A percentile compares a stretch with the other conserved stretches of the same genome.
phyloP scores from a whole-genome alignment of 2,329 filamentous ascomycete species.

The Colletotrichum spinosum region DNA sequence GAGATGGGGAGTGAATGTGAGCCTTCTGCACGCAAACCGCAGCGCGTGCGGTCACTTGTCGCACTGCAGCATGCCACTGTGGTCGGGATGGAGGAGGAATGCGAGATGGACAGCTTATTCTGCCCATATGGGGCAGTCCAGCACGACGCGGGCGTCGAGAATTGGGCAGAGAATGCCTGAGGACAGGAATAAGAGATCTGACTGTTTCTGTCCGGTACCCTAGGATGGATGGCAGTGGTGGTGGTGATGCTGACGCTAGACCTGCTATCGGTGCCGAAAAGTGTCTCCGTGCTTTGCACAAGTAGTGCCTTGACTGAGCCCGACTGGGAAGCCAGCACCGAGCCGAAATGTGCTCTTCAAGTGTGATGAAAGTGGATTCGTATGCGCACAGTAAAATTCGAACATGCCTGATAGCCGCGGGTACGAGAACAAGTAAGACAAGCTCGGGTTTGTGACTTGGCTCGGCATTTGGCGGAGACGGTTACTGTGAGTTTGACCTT shows the following conservation, averaged over 20 bases:
- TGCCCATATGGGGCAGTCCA: slow-evolving; percentile 14
- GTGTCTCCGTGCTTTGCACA: too few relatives aligned
- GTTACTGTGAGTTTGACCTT: slow-evolving; percentile 11
- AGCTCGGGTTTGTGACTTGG: slow-evolving; percentile 3
- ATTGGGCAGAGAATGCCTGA: slow-evolving; percentile 8
- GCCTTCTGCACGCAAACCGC: slow-evolving; percentile 3
- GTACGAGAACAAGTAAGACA: slow-evolving; percentile 7
- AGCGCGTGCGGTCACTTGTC: slow-evolving; percentile 2
- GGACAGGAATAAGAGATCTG: slow-evolving; percentile 6
- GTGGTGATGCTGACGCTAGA: too few relatives aligned
- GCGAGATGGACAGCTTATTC: slow-evolving; percentile 32
- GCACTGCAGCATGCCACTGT: slow-evolving; percentile 22
- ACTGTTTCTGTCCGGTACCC: not conserved
- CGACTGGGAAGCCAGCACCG: not conserved
- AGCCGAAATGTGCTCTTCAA: not conserved
- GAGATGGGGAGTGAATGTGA: slow-evolving; percentile 17
- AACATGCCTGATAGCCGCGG: slow-evolving; percentile 4
- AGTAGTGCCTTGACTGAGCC: not conserved
- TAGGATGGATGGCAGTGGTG: not conserved
- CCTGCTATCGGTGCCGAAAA: too few relatives aligned
- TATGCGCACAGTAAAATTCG: not conserved
- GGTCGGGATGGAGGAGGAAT: slow-evolving; percentile 16
- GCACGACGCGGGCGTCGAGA: slow-evolving; percentile 8
- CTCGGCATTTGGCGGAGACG: slow-evolving; percentile 12
- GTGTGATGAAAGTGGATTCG: slow-evolving; percentile 1